phyloP scores from a whole-genome alignment of 2,329 filamentous ascomycete genomes.

The Sclerotinia spermophila region DNA sequence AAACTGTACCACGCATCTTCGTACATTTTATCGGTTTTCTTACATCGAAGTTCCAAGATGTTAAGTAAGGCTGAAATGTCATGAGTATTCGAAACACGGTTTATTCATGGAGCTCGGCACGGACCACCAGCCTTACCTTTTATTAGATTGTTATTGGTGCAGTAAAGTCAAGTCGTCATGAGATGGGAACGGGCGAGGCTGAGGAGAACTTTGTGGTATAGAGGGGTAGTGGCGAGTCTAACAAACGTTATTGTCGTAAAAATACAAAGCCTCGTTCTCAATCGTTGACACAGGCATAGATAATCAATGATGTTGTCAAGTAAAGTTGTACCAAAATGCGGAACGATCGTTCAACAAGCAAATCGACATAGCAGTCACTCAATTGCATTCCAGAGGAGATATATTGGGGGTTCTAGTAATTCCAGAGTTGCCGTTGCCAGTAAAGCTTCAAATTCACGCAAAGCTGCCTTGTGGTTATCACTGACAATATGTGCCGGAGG shows the following conservation, averaged over 20 bases:
- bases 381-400: constrained; percentile 25
- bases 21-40: constrained; percentile 54
- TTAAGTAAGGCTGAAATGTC: constrained; percentile 15
- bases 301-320: constrained; percentile 27
- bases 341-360: constrained; percentile 24
- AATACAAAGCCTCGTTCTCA: neutral
- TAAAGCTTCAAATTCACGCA: constrained; percentile 18
- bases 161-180: constrained; percentile 16
- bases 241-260: neutral
- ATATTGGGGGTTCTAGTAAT: constrained; percentile 23
- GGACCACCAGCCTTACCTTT: constrained; percentile 6
- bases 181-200: constrained; percentile 13
- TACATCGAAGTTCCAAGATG: neutral
- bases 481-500: constrained; percentile 27
- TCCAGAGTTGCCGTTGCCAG: constrained; percentile 23
- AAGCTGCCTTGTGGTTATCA: constrained; percentile 27
- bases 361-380: constrained; percentile 19
- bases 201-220: constrained; percentile 12
- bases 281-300: neutral
- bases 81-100: neutral
- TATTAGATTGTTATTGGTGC: neutral
- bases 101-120: neutral
- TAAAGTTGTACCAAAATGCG: constrained; percentile 19
- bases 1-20: constrained; percentile 84
- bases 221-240: constrained; percentile 10